Conservation (phyloP, 2,329 filamentous ascomycete species). For the Mycocentrospora acerina region DNA sequence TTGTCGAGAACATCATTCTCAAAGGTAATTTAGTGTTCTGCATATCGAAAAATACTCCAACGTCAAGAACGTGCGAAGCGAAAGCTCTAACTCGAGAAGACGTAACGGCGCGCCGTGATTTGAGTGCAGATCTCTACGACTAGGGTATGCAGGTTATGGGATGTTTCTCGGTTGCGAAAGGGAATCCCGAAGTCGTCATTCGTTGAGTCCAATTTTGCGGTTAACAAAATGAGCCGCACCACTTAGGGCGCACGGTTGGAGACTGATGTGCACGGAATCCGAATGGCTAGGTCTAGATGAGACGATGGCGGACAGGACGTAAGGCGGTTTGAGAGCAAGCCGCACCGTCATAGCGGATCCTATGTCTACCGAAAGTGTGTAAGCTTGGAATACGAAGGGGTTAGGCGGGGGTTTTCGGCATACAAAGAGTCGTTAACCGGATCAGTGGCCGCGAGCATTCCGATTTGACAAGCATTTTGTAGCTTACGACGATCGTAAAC, state of each 20-base stretch:
- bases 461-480: conserved; percentile 22
- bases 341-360: conserved; percentile 14
- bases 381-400: conserved; percentile 11
- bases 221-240: conserved; percentile 5
- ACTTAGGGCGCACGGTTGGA: conserved; percentile 18
- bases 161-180: conserved; percentile 8
- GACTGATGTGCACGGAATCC: conserved; percentile 15
- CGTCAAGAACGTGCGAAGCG: conserved; percentile 16
- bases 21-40: conserved; percentile 17
- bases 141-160: conserved; percentile 21
- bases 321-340: conserved; percentile 14
- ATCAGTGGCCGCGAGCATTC: conserved; percentile 17
- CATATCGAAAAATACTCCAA: conserved; percentile 8
- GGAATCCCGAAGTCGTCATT: conserved; percentile 2
- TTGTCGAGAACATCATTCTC: conserved; percentile 8
- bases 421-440: conserved; percentile 18
- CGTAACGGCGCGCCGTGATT: conserved; percentile 21
- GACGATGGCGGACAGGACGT: conserved; percentile 17
- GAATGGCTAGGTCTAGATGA: conserved; percentile 9
- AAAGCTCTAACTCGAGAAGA: conserved; percentile 16
- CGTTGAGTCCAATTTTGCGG: neutral
- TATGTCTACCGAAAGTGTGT: conserved; percentile 16
- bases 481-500: neutral
- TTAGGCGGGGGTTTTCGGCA: conserved; percentile 21
- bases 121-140: conserved; percentile 34